A percentile compares a stretch with the other conserved stretches of the same genome.
phyloP scores from a whole-genome alignment of 331 rosid species.

The Prunus yedoensis region DNA sequence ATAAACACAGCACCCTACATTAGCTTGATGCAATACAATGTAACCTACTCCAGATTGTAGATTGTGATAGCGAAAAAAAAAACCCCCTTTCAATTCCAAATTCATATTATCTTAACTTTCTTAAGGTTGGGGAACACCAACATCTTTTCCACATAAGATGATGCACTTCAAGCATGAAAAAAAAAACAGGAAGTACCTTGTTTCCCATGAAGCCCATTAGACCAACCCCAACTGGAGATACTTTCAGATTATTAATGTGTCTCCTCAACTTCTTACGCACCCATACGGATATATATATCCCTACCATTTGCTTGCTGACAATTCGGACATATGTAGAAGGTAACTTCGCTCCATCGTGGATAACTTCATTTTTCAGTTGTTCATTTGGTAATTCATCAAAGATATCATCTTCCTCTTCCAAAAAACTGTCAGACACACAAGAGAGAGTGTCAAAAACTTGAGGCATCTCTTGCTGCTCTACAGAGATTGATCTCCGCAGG shows the following conservation, averaged over 20 bases:
- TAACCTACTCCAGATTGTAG: neutral
- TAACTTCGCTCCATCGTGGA: constrained; percentile 18
- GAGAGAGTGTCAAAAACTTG: constrained; percentile 47
- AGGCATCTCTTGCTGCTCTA: constrained; percentile 43
- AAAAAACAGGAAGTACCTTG: constrained; percentile 55
- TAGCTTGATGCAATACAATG: neutral
- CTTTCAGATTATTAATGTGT: constrained; percentile 76
- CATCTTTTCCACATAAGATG: neutral
- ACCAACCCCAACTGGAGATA: constrained; percentile 94
- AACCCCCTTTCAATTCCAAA: too few species aligned
- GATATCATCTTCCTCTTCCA: constrained; percentile 54
- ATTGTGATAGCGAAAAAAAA: neutral
- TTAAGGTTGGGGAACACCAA: neutral
- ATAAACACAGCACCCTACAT: constrained; percentile 1
- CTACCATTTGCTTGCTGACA: constrained; percentile 98
- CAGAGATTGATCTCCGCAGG: constrained; percentile 48
- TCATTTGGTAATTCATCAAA: constrained; percentile 44
- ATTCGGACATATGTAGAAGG: constrained; percentile 63
- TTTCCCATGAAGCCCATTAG: constrained; percentile 99
- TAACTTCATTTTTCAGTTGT: constrained; percentile 23
- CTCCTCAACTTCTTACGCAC: constrained; percentile 88
- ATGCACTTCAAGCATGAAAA: neutral
- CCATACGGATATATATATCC: constrained; percentile 90
- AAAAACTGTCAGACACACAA: constrained; percentile 39
- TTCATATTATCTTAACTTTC: neutral